Conservation (phyloP, 2,329 filamentous ascomycete species). For the Parafenestella ontariensis region DNA sequence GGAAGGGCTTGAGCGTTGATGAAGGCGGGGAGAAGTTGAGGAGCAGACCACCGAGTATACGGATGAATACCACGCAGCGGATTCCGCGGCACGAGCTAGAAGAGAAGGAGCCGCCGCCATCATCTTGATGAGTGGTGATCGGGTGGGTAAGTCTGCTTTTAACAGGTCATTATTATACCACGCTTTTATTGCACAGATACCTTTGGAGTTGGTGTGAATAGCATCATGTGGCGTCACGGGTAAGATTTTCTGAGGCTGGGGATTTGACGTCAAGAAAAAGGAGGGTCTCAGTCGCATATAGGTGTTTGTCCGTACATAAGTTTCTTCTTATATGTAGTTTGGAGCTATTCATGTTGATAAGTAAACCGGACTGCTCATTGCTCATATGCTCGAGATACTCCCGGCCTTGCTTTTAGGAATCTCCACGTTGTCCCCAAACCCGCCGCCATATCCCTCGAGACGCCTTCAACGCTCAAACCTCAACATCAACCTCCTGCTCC, state of each 20-base stretch:
- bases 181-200: background rate
- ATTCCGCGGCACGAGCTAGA: slow-evolving; percentile 12
- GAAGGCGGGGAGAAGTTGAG: slow-evolving; percentile 9
- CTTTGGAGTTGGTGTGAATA: background rate
- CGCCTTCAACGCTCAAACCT: background rate
- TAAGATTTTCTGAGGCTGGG: background rate
- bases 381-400: too few species aligned
- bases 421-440: too few species aligned
- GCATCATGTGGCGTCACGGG: background rate
- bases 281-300: background rate
- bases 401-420: too few species aligned
- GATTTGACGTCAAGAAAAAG: background rate
- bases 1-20: background rate
- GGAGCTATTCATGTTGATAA: too few species aligned
- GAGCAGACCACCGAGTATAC: slow-evolving; percentile 20
- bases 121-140: slow-evolving; percentile 3
- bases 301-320: too few species aligned
- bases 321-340: too few species aligned
- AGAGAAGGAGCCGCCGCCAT: slow-evolving; percentile 12
- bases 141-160: background rate
- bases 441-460: background rate
- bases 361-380: too few species aligned
- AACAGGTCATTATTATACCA: background rate
- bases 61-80: slow-evolving; percentile 22
- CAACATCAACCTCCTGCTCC: background rate